Base-by-base conservation (phyloP, 495 filamentous ascomycete genomes). In the Collariella sp. region DNA sequence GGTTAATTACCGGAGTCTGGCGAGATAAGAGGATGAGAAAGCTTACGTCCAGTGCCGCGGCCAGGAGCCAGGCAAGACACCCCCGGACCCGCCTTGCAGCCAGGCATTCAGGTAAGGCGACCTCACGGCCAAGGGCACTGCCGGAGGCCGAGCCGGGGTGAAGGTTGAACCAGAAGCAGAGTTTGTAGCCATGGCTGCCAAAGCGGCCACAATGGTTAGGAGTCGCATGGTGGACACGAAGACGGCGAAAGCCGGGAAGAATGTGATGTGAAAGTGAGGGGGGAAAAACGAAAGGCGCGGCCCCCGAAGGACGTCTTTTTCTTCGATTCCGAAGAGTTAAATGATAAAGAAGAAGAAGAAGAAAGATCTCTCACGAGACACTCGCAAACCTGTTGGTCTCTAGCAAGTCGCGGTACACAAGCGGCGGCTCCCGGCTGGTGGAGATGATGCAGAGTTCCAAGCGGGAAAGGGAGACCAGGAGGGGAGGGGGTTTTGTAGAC, bases 1-100 rank as follows among this genome's bases (percentile, higher is more conserved):
- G 18, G 19, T 79, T 77, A 48, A 83, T 23, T 3, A 36, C 10
- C 20, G 20, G 5, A 15, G n/a, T 4, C 12, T 77, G 10, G 20
- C 22, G 7, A 26, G 16, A 46, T 4, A 36, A 19, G 19, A 20
- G 23, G 2, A 18, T 16, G 33, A 16, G 16, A 11, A 3, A 29
- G 11, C 62, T 62, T 57, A 68, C 65, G 63, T 66, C 65, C 65
- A 59, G 13, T 38, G 53, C 45, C 57, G 52, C 12, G 65, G 65
- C 65, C 65, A 68, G 11, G 49, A 34, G 9, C 62, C 63, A 0
- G 65, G 63, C 23, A 68, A 61, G 19, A 55, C 20, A 20, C 52
- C 57, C 5, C 55, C 58, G 3, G 61, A 57, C 3, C 55, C 62
- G 12, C 63, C 62, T 41, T 68, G 57, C 5, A 68, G 52, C 65